These are phyloP conservation scores for Purpureocillium takamizusanense DNA, from an alignment of 2,329 filamentous ascomycete species.

Conservation along the genomic window DNA sequence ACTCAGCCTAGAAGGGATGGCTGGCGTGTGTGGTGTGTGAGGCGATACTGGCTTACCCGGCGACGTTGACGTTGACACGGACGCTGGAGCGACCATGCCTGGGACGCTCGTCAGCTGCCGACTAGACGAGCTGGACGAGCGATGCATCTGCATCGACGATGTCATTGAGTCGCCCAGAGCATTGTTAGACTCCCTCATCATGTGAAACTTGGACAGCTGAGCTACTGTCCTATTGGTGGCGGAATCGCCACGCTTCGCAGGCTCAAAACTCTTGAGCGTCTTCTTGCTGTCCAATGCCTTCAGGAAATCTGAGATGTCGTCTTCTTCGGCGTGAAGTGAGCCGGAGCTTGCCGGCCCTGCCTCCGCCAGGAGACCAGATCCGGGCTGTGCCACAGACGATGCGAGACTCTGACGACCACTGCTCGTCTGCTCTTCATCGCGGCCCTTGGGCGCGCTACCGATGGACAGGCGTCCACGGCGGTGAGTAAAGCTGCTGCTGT, in stretches of 20 bases:
- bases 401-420: constrained; percentile 72
- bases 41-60: constrained; percentile 85
- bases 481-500: constrained; percentile 91
- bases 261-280: constrained; percentile 72
- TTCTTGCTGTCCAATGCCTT: constrained; percentile 83
- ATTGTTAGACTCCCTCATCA: constrained; percentile 82
- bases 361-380: constrained; percentile 71
- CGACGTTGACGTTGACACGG: constrained; percentile 77
- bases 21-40: constrained; percentile 86
- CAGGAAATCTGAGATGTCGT: constrained; percentile 88
- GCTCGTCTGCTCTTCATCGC: constrained; percentile 65
- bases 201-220: constrained; percentile 75
- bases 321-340: constrained; percentile 67
- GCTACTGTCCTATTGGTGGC: constrained; percentile 68
- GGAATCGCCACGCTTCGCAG: constrained; percentile 56
- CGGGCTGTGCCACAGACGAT: constrained; percentile 62
- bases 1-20: constrained; percentile 86
- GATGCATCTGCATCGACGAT: constrained; percentile 75
- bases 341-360: constrained; percentile 57
- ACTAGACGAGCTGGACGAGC: constrained; percentile 68
- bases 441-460: constrained; percentile 57
- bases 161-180: constrained; percentile 88
- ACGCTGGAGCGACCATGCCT: constrained; percentile 62
- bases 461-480: constrained; percentile 70
- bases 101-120: constrained; percentile 50